Base-by-base conservation (phyloP, 75 land plant species). In the Sequoiadendron giganteum region DNA sequence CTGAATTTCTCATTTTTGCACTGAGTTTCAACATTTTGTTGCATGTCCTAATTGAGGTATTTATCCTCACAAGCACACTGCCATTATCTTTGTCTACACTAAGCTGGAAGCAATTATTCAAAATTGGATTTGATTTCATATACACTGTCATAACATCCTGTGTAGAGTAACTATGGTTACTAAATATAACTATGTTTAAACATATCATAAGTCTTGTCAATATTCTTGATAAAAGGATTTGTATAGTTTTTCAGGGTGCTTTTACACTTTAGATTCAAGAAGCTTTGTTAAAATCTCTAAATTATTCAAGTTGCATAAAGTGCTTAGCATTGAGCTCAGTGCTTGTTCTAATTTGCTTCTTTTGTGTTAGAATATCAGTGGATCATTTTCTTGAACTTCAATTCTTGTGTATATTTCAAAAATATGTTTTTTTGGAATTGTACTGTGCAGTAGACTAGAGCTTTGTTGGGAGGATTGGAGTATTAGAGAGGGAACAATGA, bases 401-500 rank as follows among this genome's bases (percentile, higher is more conserved):
- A 30, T 1, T 81, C 25, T 81, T n/a, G 9, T 45, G 39, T 78
- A 0, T 18, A 81, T 43, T 81, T 81, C n/a, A 43, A 80, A 81
- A 10, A 81, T 45, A 28, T 45, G 49, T 81, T 81, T 43, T 48
- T 45, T 32, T 81, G 8, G 83, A 82, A 45, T 43, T 45, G 21
- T 1, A 40, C 45, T 87, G 18, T 85, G 65, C 92, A 97, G 98
- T 96, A 96, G 92, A 97, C 98, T 52, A 91, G 97, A 85, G 95
- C 98, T 16, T 93, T 97, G 83, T 94, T 97, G 87, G 98, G 97
- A 34, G 92, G 94, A 85, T 89, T 97, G 61, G 98, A 95, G 89
- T 96, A 96, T 85, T 95, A 94, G 28, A 94, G 93, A 87, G 99
- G 98, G 52, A 97, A 97, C 89, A 84, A 94, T 25, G 98, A 97